phyloP scores from a whole-genome alignment of 2,329 filamentous ascomycete species.

The Trichoderma semiorbis region DNA sequence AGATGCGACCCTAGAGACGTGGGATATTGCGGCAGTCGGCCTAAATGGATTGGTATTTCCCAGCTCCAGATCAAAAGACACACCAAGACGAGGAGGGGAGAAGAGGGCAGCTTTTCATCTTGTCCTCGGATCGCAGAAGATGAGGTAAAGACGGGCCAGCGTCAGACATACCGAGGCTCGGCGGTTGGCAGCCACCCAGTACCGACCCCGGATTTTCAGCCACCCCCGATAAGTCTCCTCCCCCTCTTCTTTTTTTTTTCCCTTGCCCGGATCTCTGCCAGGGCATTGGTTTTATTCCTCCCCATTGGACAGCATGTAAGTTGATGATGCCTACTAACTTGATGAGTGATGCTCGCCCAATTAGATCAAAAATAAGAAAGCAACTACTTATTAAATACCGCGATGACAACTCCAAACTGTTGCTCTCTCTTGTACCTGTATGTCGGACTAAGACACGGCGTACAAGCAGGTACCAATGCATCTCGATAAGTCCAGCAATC shows the following conservation, averaged over 20 bases:
- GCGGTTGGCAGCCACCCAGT: not conserved
- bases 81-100: not conserved
- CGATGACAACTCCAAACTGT: not conserved
- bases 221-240: not conserved
- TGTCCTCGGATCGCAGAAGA: not conserved
- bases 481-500: not conserved
- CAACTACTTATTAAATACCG: too few species aligned
- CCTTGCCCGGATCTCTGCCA: not conserved
- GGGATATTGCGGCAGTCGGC: not conserved
- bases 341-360: not conserved
- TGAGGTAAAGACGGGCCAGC: not conserved
- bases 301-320: constrained; percentile 13
- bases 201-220: constrained; percentile 10
- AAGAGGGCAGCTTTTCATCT: not conserved
- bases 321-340: not conserved
- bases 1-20: not conserved
- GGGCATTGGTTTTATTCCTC: not conserved
- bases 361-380: not conserved
- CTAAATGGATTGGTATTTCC: not conserved
- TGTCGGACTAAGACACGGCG: not conserved
- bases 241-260: not conserved
- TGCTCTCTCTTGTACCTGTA: not conserved
- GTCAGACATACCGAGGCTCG: constrained; percentile 17
- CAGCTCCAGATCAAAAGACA: not conserved
- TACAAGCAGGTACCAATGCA: not conserved